Evolutionary conservation across 2,329 filamentous ascomycete species (phyloP), one percentile per base, ranked within the genome.

Genomic region (Aaosphaeria arxii): DNA sequence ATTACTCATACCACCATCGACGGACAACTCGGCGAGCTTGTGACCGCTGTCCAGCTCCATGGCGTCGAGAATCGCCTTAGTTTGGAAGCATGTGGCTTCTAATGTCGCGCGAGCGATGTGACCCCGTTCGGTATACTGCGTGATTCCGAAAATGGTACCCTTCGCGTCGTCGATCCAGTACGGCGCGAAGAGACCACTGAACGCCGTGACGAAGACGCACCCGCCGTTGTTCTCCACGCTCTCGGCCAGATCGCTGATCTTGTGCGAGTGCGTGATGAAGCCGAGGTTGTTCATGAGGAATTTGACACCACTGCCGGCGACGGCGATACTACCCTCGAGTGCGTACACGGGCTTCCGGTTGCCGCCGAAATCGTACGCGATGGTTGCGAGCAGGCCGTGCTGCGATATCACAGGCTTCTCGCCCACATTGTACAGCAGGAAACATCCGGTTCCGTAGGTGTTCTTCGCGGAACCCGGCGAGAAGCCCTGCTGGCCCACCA

Each of bases 81-180:
- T 95, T 72, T 96, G 91, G 77, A 89, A 95, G 74, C 91, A 95
- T 35, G 89, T 91, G 4, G 91, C 90, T 72, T 96, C 91, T 45
- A 96, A 82, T 0, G 91, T 95, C 33, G 91, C 91, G 51, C 91
- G 86, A 40, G 89, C 90, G 59, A 96, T 89, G 68, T 96, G 91
- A 11, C 89, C 89, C 59, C 85, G 85, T 64, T 90, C 81, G 0
- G 91, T 96, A 73, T 91, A 87, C 59, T 91, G 87, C 0, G 89
- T 94, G 55, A 95, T 86, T 42, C 89, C 89, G 61, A 92, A 91
- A 40, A 70, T 83, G 5, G 91, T 95, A 50, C 91, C 91, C 68
- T 91, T 87, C 17, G 90, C 90, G 71, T 95, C 89, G 65, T 95
- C 90, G 52, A 95, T 92, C 91, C 91, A 96, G 71, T 96, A 95